Evolutionary conservation across 1,284 basidiomycete species (phyloP).

Genomic region (Singerocomus rubriflavus): DNA sequence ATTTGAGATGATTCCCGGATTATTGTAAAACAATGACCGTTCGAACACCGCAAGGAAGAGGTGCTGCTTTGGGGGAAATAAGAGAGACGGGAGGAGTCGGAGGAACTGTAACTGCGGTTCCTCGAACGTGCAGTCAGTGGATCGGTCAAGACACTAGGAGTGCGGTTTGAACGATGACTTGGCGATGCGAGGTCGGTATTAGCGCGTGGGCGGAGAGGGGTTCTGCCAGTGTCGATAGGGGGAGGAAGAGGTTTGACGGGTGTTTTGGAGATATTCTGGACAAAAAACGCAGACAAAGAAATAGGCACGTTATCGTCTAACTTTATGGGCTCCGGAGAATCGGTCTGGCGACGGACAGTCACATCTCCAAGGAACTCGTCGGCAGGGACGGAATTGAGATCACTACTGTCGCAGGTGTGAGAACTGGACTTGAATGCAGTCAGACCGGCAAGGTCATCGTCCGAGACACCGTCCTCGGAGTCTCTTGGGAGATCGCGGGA

Average conservation of each 20-base stretch:
- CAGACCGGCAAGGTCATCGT: slow-evolving; percentile 16
- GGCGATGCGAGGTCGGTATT: slow-evolving; percentile 21
- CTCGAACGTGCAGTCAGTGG: slow-evolving; percentile 12
- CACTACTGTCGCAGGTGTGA: slow-evolving; percentile 5
- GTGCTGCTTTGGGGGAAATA: slow-evolving; percentile 1
- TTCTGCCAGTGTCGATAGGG: background rate
- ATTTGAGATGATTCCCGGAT: slow-evolving; percentile 6
- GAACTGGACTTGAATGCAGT: slow-evolving; percentile 15
- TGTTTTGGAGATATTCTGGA: background rate
- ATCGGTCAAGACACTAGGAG: slow-evolving; percentile 9
- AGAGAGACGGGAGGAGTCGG: slow-evolving; percentile 1
- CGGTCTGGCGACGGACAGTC: background rate
- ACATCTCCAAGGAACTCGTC: background rate
- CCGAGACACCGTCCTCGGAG: slow-evolving; percentile 21
- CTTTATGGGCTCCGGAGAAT: background rate
- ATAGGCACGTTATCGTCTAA: background rate
- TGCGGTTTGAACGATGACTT: slow-evolving; percentile 8
- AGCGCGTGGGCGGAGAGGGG: slow-evolving; percentile 20
- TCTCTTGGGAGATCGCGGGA: slow-evolving; percentile 31
- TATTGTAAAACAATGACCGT: background rate
- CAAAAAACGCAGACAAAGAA: background rate
- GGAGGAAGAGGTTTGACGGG: slow-evolving; percentile 10
- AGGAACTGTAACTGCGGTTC: slow-evolving; percentile 17
- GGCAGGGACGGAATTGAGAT: slow-evolving; percentile 10
- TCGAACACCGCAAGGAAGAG: slow-evolving; percentile 6